Conservation (phyloP, 306 rosid genomes). For the Crotalaria pallida region DNA sequence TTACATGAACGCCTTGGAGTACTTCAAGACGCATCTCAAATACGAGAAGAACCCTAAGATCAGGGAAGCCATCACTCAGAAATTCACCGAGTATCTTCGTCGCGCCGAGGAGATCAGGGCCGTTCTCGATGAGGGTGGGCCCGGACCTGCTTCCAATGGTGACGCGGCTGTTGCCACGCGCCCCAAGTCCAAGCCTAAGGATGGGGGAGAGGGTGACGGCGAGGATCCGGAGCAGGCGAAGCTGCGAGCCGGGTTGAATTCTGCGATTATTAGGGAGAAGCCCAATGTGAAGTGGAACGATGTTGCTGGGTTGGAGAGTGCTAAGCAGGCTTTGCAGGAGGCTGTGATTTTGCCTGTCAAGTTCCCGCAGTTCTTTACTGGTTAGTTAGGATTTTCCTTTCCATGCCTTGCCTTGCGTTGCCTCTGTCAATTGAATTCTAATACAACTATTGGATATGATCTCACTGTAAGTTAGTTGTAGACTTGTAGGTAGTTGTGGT, state of each 20-base stretch:
- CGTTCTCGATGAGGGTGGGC: constrained; percentile 82
- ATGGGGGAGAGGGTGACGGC: constrained; percentile 65
- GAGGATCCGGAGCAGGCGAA: constrained; percentile 93
- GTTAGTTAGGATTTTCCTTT: constrained; percentile 24
- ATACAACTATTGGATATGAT: neutral
- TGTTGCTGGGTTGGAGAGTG: constrained; percentile 96
- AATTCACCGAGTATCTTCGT: constrained; percentile 90
- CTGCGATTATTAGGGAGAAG: constrained; percentile 88
- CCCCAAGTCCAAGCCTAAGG: constrained; percentile 88
- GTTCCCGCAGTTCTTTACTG: constrained; percentile 95
- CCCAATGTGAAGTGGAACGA: constrained; percentile 96
- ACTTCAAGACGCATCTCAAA: constrained; percentile 89
- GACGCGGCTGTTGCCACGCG: constrained; percentile 84
- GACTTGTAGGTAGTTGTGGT: too few relatives aligned
- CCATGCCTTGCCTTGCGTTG: too few relatives aligned
- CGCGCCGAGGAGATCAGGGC: constrained; percentile 98
- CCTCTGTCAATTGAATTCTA: too few relatives aligned
- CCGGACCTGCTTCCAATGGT: constrained; percentile 86
- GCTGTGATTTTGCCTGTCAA: constrained; percentile 94
- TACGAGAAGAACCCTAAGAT: constrained; percentile 97
- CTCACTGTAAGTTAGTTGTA: too few relatives aligned
- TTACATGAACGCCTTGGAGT: constrained; percentile 95
- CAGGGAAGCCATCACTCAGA: constrained; percentile 90
- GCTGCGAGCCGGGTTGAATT: constrained; percentile 82
- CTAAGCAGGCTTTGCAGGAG: constrained; percentile 96